Evolutionary conservation across 1,139 yeast species (phyloP), one percentile per base, ranked within the genome.

Genomic region (Candida sp.): DNA sequence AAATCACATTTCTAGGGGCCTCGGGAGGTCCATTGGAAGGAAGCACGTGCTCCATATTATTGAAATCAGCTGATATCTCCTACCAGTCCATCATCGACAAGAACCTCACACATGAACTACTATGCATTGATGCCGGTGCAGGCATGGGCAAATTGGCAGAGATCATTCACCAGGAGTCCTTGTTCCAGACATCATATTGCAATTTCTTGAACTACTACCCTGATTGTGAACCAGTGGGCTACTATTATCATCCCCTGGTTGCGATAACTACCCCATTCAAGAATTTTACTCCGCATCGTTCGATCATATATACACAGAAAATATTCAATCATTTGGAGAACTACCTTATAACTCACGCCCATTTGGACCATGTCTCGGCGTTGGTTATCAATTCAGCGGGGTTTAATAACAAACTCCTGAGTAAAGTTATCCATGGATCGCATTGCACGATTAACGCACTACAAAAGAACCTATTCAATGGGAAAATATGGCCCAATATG

Each of bases 11-110:
- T 42, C 68, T 88, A 52, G 96, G 96, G 4, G 78, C 88, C 12
- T 80, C 88, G 3, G 96, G 96, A 5, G 96, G 96, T 5, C 96
- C 96, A 0, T 64, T 84, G 17, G 93, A 88, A 39, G 83, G 84
- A 8, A 72, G 78, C 23, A 87, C 88, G 3, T 88, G 93, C 56
- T 77, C 90, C 4, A 79, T 85, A 49, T 68, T 91, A 47, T 61
- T 91, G 31, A 88, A 89, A 59, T 86, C 93, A 0, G 61, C 76
- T 1, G 54, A 63, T 3, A 54, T 77, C 1, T 58, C 78, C 0
- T 85, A 76, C 58, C 46, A 58, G 2, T 67, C 73, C 2, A 68
- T 81, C 3, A 43, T 78, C 2, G 51, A 56, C 1, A 61, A 69
- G 7, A 49, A 58, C 28, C 55, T 63, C 37, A 56, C 57, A 46